phyloP scores from a whole-genome alignment of 495 filamentous ascomycete genomes.

The Glarea lozoyensis region DNA sequence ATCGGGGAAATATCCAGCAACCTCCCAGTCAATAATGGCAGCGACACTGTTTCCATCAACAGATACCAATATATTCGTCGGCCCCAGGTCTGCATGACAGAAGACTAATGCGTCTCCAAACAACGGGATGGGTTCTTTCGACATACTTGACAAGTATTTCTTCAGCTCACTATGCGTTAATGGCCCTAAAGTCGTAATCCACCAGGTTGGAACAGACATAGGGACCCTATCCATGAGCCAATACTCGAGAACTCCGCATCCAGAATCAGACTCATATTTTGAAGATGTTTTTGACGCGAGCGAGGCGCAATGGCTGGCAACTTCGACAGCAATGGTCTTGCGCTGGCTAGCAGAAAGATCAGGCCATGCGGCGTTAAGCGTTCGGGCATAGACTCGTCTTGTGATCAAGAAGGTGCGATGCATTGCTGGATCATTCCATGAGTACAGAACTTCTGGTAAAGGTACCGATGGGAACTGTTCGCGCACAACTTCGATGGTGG shows the following conservation, averaged over 20 bases:
- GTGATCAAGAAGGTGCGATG: constrained; percentile 5
- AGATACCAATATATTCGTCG: constrained; percentile 6
- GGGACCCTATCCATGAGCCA: not conserved
- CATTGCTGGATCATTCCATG: constrained; percentile 4
- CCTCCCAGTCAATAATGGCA: constrained; percentile 11
- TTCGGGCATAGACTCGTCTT: constrained; percentile 3
- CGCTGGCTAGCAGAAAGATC: constrained; percentile 6
- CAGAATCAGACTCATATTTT: constrained; percentile 4
- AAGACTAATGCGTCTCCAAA: not conserved
- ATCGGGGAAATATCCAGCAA: constrained; percentile 4
- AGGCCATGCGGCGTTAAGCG: constrained; percentile 2
- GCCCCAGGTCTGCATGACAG: constrained; percentile 7
- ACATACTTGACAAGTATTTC: constrained; percentile 1
- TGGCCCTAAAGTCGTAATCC: constrained; percentile 5
- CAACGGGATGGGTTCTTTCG: constrained; percentile 1
- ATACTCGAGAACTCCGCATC: constrained; percentile 3
- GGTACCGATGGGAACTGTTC: constrained; percentile 2
- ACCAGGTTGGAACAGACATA: constrained; percentile 7
- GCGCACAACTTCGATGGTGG: constrained; percentile 2
- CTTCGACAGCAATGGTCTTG: not conserved
- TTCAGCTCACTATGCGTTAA: not conserved
- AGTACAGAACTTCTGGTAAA: constrained; percentile 5
- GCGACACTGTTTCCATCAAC: constrained; percentile 6
- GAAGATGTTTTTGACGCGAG: constrained; percentile 1
- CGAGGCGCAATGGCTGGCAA: not conserved